Conservation (phyloP, 148 eudicot species). For the Persicaria tinctoria region DNA sequence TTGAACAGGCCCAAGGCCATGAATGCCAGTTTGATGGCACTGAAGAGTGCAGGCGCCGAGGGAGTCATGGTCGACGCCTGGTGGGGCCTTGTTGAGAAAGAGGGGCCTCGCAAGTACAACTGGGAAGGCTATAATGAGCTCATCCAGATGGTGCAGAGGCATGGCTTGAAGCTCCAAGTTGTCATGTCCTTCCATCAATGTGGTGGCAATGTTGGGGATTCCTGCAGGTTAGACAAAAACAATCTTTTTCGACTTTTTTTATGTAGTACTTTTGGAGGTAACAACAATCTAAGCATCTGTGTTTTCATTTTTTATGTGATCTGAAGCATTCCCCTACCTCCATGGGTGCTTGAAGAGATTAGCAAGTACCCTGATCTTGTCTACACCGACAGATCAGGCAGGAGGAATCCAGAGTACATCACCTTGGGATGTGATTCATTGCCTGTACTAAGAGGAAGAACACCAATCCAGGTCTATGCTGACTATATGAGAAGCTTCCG, state of each 20-base stretch:
- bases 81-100: slow-evolving; percentile 99
- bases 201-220: slow-evolving; percentile 97
- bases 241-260: no score
- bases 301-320: not conserved
- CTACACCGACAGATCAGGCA: slow-evolving; percentile 86
- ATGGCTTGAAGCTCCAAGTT: slow-evolving; percentile 88
- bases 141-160: slow-evolving; percentile 67
- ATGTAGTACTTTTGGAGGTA: not conserved
- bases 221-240: slow-evolving; percentile 59
- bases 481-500: slow-evolving; percentile 90
- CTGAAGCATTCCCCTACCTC: slow-evolving; percentile 88
- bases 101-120: slow-evolving; percentile 71
- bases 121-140: slow-evolving; percentile 96
- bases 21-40: slow-evolving; percentile 95
- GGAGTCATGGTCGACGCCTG: slow-evolving; percentile 97
- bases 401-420: slow-evolving; percentile 91
- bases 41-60: slow-evolving; percentile 79
- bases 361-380: slow-evolving; percentile 85
- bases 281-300: not conserved
- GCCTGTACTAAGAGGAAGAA: slow-evolving; percentile 88
- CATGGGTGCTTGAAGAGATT: slow-evolving; percentile 98
- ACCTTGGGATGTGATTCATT: slow-evolving; percentile 77
- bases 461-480: slow-evolving; percentile 88
- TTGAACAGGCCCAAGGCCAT: slow-evolving; percentile 69
- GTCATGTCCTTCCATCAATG: slow-evolving; percentile 99